These are phyloP conservation scores for Colletotrichum chrysophilum DNA, from an alignment of 2,329 filamentous ascomycete species.

Conservation along the genomic window DNA sequence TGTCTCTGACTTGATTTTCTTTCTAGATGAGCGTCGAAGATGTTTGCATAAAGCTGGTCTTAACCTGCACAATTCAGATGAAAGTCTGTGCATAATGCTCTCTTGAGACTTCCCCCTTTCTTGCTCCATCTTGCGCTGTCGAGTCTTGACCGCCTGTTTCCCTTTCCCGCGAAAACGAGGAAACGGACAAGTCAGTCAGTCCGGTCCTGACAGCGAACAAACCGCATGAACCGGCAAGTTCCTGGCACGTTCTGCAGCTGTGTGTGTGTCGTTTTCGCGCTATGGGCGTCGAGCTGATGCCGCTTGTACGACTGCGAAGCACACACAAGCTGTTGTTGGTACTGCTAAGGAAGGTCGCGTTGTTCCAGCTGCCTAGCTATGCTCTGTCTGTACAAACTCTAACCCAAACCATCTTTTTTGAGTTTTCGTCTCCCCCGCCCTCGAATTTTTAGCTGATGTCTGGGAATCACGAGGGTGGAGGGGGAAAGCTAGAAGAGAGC, in stretches of 20 bases:
- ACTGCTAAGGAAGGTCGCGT: neutral
- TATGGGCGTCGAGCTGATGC: neutral
- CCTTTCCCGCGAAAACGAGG: neutral
- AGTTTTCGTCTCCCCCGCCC: neutral
- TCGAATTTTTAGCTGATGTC: neutral
- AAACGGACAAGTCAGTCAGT: neutral
- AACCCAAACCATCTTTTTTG: neutral
- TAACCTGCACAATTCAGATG: neutral
- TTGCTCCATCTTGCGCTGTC: neutral
- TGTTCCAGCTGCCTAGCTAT: neutral
- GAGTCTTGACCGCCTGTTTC: neutral
- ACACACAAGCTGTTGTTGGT: neutral
- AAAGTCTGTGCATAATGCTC: neutral
- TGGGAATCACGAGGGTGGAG: neutral
- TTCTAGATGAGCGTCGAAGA: neutral
- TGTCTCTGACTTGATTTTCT: neutral
- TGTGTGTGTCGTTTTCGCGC: neutral
- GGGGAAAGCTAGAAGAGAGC: neutral
- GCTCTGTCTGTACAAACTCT: neutral
- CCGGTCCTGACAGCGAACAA: neutral
- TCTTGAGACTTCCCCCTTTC: neutral
- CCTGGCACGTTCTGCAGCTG: neutral
- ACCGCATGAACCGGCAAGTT: neutral
- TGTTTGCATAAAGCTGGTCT: neutral
- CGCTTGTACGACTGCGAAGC: neutral